These are phyloP conservation scores for Backusella australiensis DNA, from an alignment of 192 early-diverging fungal species.

Conservation along the genomic window DNA sequence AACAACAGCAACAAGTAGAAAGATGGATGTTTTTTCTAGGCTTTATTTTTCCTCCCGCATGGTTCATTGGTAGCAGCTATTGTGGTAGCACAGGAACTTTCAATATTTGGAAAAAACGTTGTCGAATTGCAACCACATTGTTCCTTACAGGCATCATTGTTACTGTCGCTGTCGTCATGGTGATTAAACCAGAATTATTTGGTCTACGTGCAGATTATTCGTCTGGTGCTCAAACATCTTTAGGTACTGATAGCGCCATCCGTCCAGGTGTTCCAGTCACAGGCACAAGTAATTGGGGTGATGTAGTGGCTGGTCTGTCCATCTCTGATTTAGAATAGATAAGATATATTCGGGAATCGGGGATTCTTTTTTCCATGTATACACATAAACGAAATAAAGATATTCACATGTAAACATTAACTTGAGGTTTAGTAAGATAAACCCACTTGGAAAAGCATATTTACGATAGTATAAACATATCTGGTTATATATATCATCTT, in stretches of 20 bases:
- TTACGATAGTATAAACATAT: not conserved
- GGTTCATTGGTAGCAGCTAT: slow-evolving; percentile 32
- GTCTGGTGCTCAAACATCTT: slow-evolving; percentile 25
- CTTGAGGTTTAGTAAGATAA: not conserved
- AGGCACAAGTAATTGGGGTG: slow-evolving; percentile 23
- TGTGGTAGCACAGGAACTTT: not conserved
- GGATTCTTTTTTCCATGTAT: not conserved
- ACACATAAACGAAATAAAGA: not conserved
- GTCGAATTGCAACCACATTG: slow-evolving; percentile 31
- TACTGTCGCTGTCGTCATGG: slow-evolving; percentile 18
- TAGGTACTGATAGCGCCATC: slow-evolving; percentile 16
- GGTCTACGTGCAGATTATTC: slow-evolving; percentile 18
- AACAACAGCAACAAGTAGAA: not conserved
- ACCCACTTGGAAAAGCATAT: not conserved
- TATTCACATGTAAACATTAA: not conserved
- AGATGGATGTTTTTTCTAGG: slow-evolving; percentile 26
- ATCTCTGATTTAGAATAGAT: not conserved
- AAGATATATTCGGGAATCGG: not conserved
- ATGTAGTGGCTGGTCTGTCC: slow-evolving; percentile 22
- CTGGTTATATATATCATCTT: not conserved
- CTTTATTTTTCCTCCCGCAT: slow-evolving; percentile 23
- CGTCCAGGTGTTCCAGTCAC: slow-evolving; percentile 33
- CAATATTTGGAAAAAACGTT: slow-evolving; percentile 26
- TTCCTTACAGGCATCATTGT: slow-evolving; percentile 22
- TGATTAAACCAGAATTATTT: slow-evolving; percentile 29